phyloP scores from a whole-genome alignment of 495 filamentous ascomycete species.

The Penicillium bialowiezense region DNA sequence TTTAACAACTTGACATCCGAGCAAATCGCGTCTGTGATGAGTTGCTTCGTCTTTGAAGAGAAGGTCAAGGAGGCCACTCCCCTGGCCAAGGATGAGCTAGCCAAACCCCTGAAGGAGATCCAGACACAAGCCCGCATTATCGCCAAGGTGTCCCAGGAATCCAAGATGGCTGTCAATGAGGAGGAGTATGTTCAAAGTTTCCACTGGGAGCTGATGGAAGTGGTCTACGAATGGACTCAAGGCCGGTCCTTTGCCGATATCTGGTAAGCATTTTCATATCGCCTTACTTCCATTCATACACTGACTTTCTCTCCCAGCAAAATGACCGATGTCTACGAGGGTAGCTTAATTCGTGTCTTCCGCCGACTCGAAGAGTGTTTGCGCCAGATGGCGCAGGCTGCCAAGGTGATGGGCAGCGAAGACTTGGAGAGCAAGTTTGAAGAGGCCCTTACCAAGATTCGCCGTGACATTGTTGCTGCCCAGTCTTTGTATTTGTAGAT shows the following conservation, averaged over 20 bases:
- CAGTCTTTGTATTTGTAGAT: conserved; percentile 82
- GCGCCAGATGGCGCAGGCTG: conserved; percentile 95
- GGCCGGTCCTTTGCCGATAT: conserved; percentile 92
- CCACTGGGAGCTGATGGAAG: conserved; percentile 94
- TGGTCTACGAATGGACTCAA: conserved; percentile 90
- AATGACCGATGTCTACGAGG: conserved; percentile 98
- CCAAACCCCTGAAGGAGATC: conserved; percentile 80
- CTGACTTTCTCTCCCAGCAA: conserved; percentile 56
- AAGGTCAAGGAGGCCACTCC: conserved; percentile 69
- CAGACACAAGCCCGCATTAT: conserved; percentile 79
- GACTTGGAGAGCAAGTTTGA: conserved; percentile 91
- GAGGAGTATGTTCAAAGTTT: conserved; percentile 86
- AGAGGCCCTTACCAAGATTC: conserved; percentile 74
- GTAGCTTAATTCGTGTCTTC: conserved; percentile 92
- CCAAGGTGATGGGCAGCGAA: conserved; percentile 96
- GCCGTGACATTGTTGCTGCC: conserved; percentile 88
- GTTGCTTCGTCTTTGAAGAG: conserved; percentile 96
- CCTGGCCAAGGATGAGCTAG: conserved; percentile 71
- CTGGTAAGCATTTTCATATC: conserved; percentile 59
- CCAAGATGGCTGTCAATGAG: conserved; percentile 85
- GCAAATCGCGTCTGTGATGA: conserved; percentile 77
- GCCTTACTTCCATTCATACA: conserved; percentile 1
- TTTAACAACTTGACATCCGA: conserved; percentile 95
- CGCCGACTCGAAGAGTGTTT: conserved; percentile 90
- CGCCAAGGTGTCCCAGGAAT: conserved; percentile 90